Percentiles rank a stretch among this genome's conserved stretches.
phyloP scores from a whole-genome alignment of 2,329 filamentous ascomycete genomes.

The Alternaria sp. region DNA sequence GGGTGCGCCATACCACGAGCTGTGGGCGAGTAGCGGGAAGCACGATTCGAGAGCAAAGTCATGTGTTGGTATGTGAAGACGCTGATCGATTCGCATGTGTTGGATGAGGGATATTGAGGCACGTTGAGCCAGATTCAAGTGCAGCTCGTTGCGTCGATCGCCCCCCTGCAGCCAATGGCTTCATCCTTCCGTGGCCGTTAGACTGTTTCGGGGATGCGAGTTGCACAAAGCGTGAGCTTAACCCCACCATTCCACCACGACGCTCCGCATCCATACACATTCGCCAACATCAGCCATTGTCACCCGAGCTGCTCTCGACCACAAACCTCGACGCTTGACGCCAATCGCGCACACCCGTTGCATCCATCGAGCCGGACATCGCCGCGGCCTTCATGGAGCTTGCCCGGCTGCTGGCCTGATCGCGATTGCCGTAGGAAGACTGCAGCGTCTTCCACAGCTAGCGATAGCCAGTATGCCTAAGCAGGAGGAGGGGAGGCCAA shows the following conservation, averaged over 20 bases:
- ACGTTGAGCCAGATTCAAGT: slow-evolving; percentile 19
- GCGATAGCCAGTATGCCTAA: slow-evolving; percentile 57
- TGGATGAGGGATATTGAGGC: slow-evolving; percentile 22
- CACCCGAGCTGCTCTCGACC: slow-evolving; percentile 24
- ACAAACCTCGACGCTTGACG: slow-evolving; percentile 10
- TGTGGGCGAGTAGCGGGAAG: slow-evolving; percentile 1
- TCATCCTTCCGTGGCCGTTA: slow-evolving; percentile 20
- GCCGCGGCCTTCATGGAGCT: slow-evolving; percentile 62
- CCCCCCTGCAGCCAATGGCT: slow-evolving; percentile 32
- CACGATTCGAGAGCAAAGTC: slow-evolving; percentile 1
- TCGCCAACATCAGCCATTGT: slow-evolving; percentile 40
- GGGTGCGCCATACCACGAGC: slow-evolving; percentile 6
- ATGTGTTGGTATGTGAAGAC: neutral
- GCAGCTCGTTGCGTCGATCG: slow-evolving; percentile 32
- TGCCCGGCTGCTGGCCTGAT: slow-evolving; percentile 61
- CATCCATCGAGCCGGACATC: slow-evolving; percentile 28
- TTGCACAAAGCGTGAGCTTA: slow-evolving; percentile 40
- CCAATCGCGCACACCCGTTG: slow-evolving; percentile 20
- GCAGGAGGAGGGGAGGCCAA: slow-evolving; percentile 34
- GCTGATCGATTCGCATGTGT: slow-evolving; percentile 1
- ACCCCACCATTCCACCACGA: slow-evolving; percentile 50
- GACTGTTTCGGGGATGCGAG: slow-evolving; percentile 27
- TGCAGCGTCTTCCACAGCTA: slow-evolving; percentile 60
- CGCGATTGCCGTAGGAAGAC: slow-evolving; percentile 69
- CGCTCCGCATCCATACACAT: slow-evolving; percentile 26